Conservation (phyloP, 2,329 filamentous ascomycete genomes). For the Nothophoma quercina region DNA sequence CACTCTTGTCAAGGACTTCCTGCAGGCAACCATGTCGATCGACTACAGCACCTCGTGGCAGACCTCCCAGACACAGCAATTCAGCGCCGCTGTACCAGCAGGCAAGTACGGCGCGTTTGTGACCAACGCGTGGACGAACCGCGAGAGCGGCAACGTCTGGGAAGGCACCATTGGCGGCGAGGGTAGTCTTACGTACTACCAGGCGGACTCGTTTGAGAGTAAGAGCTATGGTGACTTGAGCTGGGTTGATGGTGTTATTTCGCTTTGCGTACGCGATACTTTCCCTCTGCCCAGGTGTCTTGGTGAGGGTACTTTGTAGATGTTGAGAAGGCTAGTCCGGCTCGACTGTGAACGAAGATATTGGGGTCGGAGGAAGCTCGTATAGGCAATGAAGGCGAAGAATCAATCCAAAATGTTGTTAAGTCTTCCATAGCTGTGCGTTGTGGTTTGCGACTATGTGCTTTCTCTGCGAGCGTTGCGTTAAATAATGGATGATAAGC, state of each 20-base stretch:
- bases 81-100: conserved; percentile 44
- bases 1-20: conserved; percentile 36
- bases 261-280: conserved; percentile 47
- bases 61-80: conserved; percentile 40
- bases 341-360: too few relatives aligned
- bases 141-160: conserved; percentile 46
- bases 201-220: conserved; percentile 46
- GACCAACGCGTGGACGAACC: conserved; percentile 48
- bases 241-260: conserved; percentile 54
- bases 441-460: too few relatives aligned
- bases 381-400: too few relatives aligned
- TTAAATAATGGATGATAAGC: too few relatives aligned
- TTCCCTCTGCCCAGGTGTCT: conserved; percentile 51
- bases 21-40: conserved; percentile 34
- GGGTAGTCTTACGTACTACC: conserved; percentile 34
- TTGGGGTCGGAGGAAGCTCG: too few relatives aligned
- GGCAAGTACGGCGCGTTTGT: conserved; percentile 52
- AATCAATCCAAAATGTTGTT: too few relatives aligned
- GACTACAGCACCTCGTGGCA: conserved; percentile 45
- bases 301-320: conserved; percentile 43
- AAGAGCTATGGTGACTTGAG: conserved; percentile 43
- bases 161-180: conserved; percentile 46
- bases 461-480: too few relatives aligned
- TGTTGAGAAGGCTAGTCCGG: too few relatives aligned
- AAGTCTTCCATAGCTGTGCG: too few relatives aligned